Evolutionary conservation across 768 basidiomycete species (phyloP).

Genomic region (Boletus rex-veris): DNA sequence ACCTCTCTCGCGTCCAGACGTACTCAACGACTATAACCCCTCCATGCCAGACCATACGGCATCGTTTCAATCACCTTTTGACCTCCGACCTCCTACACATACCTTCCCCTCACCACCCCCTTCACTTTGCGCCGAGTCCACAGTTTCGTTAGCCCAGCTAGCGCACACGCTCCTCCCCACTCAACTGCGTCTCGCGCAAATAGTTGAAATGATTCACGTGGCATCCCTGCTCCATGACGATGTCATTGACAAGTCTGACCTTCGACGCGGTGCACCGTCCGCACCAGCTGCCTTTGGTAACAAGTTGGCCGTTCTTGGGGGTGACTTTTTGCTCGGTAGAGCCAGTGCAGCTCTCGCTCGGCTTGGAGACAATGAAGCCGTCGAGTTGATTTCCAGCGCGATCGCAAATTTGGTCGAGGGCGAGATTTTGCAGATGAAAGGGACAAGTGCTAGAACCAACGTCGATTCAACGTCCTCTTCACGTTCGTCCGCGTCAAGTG

Average conservation of each 20-base stretch:
- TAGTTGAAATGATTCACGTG: constrained; percentile 97
- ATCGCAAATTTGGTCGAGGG: constrained; percentile 97
- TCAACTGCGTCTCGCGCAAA: constrained; percentile 89
- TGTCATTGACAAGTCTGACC: constrained; percentile 71
- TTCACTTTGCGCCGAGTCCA: constrained; percentile 15
- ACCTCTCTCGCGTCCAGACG: constrained; percentile 73
- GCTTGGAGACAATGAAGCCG: constrained; percentile 84
- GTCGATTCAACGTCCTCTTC: background rate
- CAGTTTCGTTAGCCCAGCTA: constrained; percentile 26
- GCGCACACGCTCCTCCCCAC: constrained; percentile 59
- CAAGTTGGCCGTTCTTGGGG: constrained; percentile 90
- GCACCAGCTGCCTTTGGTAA: constrained; percentile 82
- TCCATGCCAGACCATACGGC: constrained; percentile 74
- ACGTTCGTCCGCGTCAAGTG: constrained; percentile 18
- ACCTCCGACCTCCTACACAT: constrained; percentile 39
- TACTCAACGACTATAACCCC: constrained; percentile 90
- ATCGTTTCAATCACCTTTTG: constrained; percentile 61
- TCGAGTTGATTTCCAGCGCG: constrained; percentile 88
- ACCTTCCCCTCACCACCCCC: constrained; percentile 26
- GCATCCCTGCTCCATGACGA: constrained; percentile 92
- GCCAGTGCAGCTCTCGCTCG: constrained; percentile 87
- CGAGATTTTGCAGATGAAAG: constrained; percentile 70
- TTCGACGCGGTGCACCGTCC: constrained; percentile 65
- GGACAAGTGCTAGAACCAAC: no score
- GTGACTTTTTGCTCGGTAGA: constrained; percentile 93